Conservation (phyloP, 2,329 filamentous ascomycete species). For the Trichoderma koningiopsis region DNA sequence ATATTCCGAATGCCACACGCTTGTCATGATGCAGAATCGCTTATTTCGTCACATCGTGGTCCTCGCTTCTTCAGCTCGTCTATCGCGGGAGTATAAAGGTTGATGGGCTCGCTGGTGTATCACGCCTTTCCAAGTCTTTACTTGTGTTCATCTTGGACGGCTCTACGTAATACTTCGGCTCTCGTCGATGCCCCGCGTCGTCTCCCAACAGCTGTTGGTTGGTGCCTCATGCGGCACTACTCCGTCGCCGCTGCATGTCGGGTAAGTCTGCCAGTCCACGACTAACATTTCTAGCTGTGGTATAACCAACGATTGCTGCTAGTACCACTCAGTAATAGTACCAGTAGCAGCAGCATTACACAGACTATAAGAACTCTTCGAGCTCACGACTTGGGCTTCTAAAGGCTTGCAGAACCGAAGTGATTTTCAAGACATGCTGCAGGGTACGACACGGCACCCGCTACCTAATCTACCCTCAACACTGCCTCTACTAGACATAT, state of each 20-base stretch:
- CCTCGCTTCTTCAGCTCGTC: constrained; percentile 5
- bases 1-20: neutral
- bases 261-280: neutral
- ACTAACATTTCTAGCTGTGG: neutral
- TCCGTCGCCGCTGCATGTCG: constrained; percentile 1
- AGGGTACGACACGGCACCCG: neutral
- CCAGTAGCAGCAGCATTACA: neutral
- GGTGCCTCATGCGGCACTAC: neutral
- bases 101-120: neutral
- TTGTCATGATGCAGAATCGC: neutral
- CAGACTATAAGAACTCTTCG: neutral
- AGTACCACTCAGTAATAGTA: neutral
- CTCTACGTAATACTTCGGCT: neutral
- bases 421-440: neutral
- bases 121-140: neutral
- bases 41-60: constrained; percentile 17
- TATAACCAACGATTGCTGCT: neutral
- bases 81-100: constrained; percentile 14
- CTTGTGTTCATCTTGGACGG: neutral
- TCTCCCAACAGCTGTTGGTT: neutral
- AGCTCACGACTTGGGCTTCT: neutral
- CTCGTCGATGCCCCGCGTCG: constrained; percentile 4
- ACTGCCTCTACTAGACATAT: neutral
- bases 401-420: neutral
- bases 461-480: neutral